Percentiles rank a stretch among this genome's conserved stretches.
Conservation (phyloP, 306 rosid species). For the Prunus davidiana region DNA sequence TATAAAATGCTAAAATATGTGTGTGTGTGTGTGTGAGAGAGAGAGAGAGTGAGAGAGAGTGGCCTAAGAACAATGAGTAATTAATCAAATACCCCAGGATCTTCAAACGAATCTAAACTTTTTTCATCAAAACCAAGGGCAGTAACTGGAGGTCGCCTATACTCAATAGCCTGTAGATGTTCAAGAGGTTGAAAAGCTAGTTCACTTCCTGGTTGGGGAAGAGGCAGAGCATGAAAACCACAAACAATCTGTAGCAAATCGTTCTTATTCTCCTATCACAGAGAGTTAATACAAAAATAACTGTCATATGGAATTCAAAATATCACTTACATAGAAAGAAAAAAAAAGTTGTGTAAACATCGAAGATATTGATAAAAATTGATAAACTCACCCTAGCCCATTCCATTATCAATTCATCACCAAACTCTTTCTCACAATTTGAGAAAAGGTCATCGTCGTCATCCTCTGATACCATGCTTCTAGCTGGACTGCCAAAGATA, state of each 20-base stretch:
- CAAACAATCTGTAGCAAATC: constrained; percentile 83
- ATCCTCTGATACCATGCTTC: constrained; percentile 80
- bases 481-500: constrained; percentile 91
- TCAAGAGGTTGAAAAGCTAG: constrained; percentile 83
- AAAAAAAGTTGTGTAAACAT: constrained; percentile 14
- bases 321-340: constrained; percentile 19
- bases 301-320: constrained; percentile 28
- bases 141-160: constrained; percentile 59
- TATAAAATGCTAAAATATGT: constrained; percentile 1
- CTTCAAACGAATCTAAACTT: constrained; percentile 34
- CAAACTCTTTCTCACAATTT: constrained; percentile 52
- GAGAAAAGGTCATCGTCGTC: constrained; percentile 62
- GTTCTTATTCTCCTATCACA: constrained; percentile 71
- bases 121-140: constrained; percentile 57
- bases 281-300: constrained; percentile 21
- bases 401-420: constrained; percentile 62
- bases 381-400: constrained; percentile 84
- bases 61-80: constrained; percentile 10
- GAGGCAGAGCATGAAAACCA: constrained; percentile 67
- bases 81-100: constrained; percentile 54
- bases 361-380: constrained; percentile 31
- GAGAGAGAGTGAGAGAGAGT: neutral
- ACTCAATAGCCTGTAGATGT: constrained; percentile 79
- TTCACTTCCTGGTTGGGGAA: constrained; percentile 68
- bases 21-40: too few species aligned